Conservation (phyloP, 73 alveolate genomes). For the Paramecium tetraurelia region DNA sequence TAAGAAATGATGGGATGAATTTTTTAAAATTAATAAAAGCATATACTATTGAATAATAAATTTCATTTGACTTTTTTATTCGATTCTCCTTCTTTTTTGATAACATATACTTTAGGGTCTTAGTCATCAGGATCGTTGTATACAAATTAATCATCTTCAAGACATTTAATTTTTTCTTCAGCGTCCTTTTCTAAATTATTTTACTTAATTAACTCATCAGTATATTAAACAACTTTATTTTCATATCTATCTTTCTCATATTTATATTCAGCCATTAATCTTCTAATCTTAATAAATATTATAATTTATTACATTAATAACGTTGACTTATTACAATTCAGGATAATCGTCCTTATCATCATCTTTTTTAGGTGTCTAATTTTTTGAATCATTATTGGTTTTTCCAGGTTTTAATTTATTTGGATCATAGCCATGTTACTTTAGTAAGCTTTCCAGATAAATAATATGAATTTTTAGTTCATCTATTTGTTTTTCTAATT, state of each 20-base stretch:
- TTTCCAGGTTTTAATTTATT: background rate
- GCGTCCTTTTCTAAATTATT: background rate
- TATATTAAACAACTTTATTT: background rate
- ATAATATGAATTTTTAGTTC: background rate
- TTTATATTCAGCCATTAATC: constrained; percentile 33
- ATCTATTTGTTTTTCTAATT: background rate
- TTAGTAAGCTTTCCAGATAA: background rate
- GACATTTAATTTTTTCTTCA: background rate
- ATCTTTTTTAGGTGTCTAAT: background rate
- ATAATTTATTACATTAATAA: background rate
- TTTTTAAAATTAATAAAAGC: background rate
- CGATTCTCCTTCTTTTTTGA: background rate
- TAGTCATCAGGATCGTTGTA: background rate
- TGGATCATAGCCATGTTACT: background rate
- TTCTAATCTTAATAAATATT: background rate
- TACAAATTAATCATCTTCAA: background rate
- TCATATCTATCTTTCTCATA: constrained; percentile 4
- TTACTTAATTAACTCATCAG: background rate
- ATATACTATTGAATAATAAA: background rate
- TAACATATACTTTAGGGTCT: background rate
- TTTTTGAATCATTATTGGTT: background rate
- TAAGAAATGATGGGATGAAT: too few species aligned
- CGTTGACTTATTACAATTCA: background rate
- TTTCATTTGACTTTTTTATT: background rate
- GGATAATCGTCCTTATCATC: background rate